Evolutionary conservation across 768 basidiomycete genomes (phyloP).

Genomic region (Stropharia rugosoannulata): DNA sequence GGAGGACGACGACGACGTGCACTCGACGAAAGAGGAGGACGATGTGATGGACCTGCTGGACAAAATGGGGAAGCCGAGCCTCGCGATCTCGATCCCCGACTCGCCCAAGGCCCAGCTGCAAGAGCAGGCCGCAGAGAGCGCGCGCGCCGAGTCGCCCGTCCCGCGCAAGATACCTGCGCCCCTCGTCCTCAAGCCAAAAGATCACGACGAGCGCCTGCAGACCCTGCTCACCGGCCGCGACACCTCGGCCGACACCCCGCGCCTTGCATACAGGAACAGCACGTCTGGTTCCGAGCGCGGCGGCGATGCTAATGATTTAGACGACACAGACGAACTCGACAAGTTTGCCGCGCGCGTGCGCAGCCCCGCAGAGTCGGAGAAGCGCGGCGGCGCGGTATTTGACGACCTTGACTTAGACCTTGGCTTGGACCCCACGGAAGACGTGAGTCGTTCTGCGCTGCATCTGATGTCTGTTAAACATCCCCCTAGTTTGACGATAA

Average conservation of each 20-base stretch:
- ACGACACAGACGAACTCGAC: slow-evolving; percentile 42
- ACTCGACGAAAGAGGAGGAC: slow-evolving; percentile 36
- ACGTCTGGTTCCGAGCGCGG: slow-evolving; percentile 12
- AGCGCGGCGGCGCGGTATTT: slow-evolving; percentile 48
- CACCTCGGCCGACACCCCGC: slow-evolving; percentile 26
- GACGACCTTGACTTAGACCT: slow-evolving; percentile 53
- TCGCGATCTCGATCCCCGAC: slow-evolving; percentile 35
- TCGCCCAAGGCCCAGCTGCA: slow-evolving; percentile 25
- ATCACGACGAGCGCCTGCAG: slow-evolving; percentile 7
- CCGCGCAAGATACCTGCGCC: slow-evolving; percentile 58
- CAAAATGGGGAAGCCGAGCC: slow-evolving; percentile 33
- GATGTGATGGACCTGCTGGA: slow-evolving; percentile 38
- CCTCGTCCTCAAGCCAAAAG: slow-evolving; percentile 45
- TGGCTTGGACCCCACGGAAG: slow-evolving; percentile 44
- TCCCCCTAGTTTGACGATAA: slow-evolving; percentile 57
- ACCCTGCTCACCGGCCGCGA: neutral
- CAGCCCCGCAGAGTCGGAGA: slow-evolving; percentile 39
- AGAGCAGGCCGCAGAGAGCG: no score
- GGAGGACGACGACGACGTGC: slow-evolving; percentile 22
- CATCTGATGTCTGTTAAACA: slow-evolving; percentile 7
- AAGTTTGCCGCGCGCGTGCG: slow-evolving; percentile 30
- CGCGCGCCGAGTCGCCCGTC: neutral
- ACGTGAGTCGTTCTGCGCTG: slow-evolving; percentile 29
- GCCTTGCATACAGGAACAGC: slow-evolving; percentile 48
- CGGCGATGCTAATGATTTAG: slow-evolving; percentile 11